Base-by-base conservation (phyloP, 331 rosid species). In the Cydonia oblonga region DNA sequence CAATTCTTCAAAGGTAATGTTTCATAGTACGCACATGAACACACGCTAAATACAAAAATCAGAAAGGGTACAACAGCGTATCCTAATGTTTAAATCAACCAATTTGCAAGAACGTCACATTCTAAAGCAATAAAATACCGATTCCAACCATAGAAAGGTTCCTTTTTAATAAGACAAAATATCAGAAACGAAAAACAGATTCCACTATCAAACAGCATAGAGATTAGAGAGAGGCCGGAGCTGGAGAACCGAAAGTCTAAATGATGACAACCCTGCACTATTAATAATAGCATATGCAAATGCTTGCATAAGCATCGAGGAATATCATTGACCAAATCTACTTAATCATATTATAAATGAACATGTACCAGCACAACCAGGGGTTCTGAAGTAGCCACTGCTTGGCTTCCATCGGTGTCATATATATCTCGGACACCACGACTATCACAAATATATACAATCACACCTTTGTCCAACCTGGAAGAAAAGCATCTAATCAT, bases 391-490 rank as follows among this genome's bases (percentile, higher is more conserved):
- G 87, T 76, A 22, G 98, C 97, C 54, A 91, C 49, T n/a, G 96
- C 95, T 74, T 67, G 78, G 84, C 89, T 91, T 89, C 98, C 98
- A 73, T 93, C 96, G 23, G 97, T 91, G 83, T 93, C 98, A 32
- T 91, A 92, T 84, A 93, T 83, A 78, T 93, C 98, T 81, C 96
- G 90, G 58, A 93, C 90, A 33, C 97, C 98, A 15, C 86, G 90
- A 75, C 92, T 80, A 73, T 93, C 98, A 58, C 96, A 89, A 78
- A 93, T 86, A 81, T 91, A 93, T 61, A 89, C 97, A 60, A 93
- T 91, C 72, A 93, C 96, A 64, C 97, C 98, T 89, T 91, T 91
- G 84, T 93, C 91, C 97, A 93, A 81, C 97, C 97, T 93, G 90
- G 44, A 88, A 57, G 46, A 53, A 74, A 16, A 84, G 28, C 60